Base-by-base conservation (phyloP, 2,329 filamentous ascomycete genomes). In the Venturia effusa region DNA sequence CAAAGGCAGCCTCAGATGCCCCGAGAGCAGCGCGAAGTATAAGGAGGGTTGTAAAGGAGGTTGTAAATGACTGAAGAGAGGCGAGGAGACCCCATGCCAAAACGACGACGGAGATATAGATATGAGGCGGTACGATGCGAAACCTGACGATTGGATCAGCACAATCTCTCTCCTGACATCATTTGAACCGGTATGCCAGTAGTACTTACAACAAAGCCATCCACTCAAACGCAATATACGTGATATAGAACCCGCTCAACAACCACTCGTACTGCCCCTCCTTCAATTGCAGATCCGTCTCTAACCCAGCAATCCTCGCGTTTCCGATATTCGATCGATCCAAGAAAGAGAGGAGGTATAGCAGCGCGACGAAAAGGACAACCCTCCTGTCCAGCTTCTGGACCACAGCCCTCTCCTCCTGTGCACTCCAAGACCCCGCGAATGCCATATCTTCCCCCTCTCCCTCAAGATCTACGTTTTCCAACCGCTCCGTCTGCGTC, bases 301-400 rank as follows among this genome's bases (percentile, higher is more conserved):
- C 74, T 11, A 87, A 72, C 11, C 84, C 84, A 7, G 84, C 84
- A 62, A 86, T 82, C 65, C 80, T 81, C n/a, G 84, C 84, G 72
- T 87, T 86, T 57, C 84, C 84, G 66, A 84, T 83, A 70, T 84
- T 96, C 22, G 89, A 92, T 68, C 92, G 83, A 74, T 96, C 92
- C 68, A 96, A 76, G 72, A 96, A 96, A 67, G 87, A 88, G 66
- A 96, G 79, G 80, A 95, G 83, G 72, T 94, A 97, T 15, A 96
- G 80, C 65, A 93, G 73, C 13, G 90, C 88, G 67, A 96, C 82
- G 72, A 96, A 95, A 0, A 89, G 73, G 6, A 96, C 90, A 62
- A 97, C 81, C 67, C 82, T 84, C 64, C 84, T 80, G 73, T 96
- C 92, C 68, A 96, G 85, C 76, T 89, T 92, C 70, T 80, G 81